phyloP scores from a whole-genome alignment of 352 stramenopile genomes.

The Globisporangium perplexum region DNA sequence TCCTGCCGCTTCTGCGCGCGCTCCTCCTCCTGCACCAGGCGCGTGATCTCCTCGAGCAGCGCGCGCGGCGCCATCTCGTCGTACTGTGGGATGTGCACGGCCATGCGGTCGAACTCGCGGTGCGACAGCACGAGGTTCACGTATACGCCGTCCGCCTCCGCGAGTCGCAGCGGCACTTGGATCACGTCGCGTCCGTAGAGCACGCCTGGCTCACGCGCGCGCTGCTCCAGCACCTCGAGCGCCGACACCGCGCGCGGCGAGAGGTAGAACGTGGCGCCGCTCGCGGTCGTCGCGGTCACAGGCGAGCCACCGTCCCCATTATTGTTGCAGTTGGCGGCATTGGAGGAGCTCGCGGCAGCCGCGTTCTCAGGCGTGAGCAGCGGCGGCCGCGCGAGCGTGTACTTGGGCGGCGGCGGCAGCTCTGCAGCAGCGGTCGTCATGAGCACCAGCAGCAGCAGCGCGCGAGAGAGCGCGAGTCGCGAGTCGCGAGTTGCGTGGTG shows the following conservation, averaged over 20 bases:
- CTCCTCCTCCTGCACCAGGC: slow-evolving; percentile 45
- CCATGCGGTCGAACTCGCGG: slow-evolving; percentile 75
- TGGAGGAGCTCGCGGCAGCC: background rate
- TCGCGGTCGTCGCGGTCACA: slow-evolving; percentile 8
- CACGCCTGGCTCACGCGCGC: slow-evolving; percentile 23
- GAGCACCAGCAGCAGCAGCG: no score
- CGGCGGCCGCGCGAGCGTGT: slow-evolving; percentile 11
- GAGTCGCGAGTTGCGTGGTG: no score
- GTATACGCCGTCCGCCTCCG: slow-evolving; percentile 31
- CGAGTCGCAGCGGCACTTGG: slow-evolving; percentile 61
- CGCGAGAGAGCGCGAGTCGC: background rate
- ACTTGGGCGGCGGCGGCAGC: slow-evolving; percentile 9
- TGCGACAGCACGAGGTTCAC: slow-evolving; percentile 73
- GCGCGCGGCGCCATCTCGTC: slow-evolving; percentile 48
- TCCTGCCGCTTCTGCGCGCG: slow-evolving; percentile 24
- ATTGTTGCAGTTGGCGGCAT: background rate
- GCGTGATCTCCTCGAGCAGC: slow-evolving; percentile 53
- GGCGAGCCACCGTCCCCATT: slow-evolving; percentile 1
- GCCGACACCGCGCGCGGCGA: slow-evolving; percentile 24
- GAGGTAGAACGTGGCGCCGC: slow-evolving; percentile 10
- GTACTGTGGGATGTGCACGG: slow-evolving; percentile 63
- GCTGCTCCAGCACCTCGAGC: slow-evolving; percentile 20
- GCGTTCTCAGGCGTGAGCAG: slow-evolving; percentile 10
- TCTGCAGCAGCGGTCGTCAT: slow-evolving; percentile 8
- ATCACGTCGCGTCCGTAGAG: slow-evolving; percentile 70